Evolutionary conservation across 2,329 filamentous ascomycete genomes (phyloP), one percentile per base, ranked within the genome.

Genomic region (Fusarium robinianum): DNA sequence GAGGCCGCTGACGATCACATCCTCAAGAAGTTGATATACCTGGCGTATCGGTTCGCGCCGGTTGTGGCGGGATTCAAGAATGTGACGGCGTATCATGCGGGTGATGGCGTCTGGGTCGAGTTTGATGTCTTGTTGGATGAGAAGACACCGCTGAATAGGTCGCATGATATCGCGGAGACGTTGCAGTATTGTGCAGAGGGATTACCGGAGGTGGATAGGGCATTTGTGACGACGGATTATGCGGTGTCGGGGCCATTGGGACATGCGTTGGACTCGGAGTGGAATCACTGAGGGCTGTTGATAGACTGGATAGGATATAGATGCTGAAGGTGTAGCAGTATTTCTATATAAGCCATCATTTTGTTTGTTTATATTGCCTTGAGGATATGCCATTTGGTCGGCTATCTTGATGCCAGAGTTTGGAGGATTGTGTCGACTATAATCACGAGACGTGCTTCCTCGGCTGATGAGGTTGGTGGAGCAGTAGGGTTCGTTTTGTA

Each of bases 191-290:
- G 64, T 11, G 63, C 65, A 2, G 65, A 67, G 41, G 64, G 61
- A 5, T 5, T 67, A 21, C 50, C 41, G 0, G 62, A 59, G 31
- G 62, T 67, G 3, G 65, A 67, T 27, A 45, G 65, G 11, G 65
- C 65, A 5, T 67, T 67, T 54, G 65, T 67, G 3, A 60, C 63
- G 33, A 67, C 64, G 2, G 65, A 67, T 44, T 67, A 67, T 61
- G 61, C 64, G 5, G 63, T 51, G 21, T 59, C 53, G 5, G 65
- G 65, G 8, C 65, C 64, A 2, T 39, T 60, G 25, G 64, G 65
- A 0, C 64, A 67, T 42, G 63, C 64, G 1, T 22, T 48, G 2
- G 64, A 67, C 38, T 43, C 56, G 2, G 58, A 61, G 27, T 60
- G 51, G 53, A 61, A 60, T 26, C 58, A 61, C 8, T 60, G 9